Evolutionary conservation across 2,329 filamentous ascomycete genomes (phyloP).

Genomic region (Chrysoporthe deuterocubensis): DNA sequence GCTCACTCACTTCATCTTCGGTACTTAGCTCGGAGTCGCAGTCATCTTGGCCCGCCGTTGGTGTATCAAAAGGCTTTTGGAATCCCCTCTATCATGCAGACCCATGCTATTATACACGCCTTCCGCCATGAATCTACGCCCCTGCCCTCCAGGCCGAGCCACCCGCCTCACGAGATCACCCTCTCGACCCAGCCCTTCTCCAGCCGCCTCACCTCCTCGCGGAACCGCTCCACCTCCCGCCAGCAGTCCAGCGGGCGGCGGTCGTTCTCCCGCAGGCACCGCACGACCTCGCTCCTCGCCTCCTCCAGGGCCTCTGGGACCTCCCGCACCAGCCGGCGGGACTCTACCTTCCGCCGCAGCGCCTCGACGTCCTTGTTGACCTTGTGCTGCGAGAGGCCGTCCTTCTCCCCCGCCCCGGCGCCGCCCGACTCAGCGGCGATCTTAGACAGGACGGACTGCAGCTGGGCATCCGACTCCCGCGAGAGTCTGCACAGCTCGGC

Average conservation of each 20-base stretch:
- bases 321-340: slow-evolving; percentile 67
- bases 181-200: slow-evolving; percentile 89
- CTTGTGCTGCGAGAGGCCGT: slow-evolving; percentile 44
- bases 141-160: background rate
- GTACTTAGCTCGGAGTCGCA: background rate
- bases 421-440: slow-evolving; percentile 46
- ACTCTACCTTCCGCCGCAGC: slow-evolving; percentile 63
- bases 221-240: slow-evolving; percentile 89
- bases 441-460: slow-evolving; percentile 70
- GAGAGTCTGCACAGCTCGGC: slow-evolving; percentile 82
- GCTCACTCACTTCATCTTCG: background rate
- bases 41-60: background rate
- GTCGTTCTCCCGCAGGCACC: slow-evolving; percentile 83
- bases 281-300: slow-evolving; percentile 76
- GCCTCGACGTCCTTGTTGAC: slow-evolving; percentile 64
- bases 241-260: slow-evolving; percentile 90
- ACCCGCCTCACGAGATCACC: slow-evolving; percentile 58
- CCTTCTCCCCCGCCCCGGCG: slow-evolving; percentile 40
- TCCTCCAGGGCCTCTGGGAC: slow-evolving; percentile 73
- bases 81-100: slow-evolving; percentile 7
- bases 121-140: background rate
- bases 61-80: background rate
- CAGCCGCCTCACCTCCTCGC: slow-evolving; percentile 82
- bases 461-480: slow-evolving; percentile 69
- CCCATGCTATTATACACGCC: slow-evolving; percentile 19